These are phyloP conservation scores for Pseudogymnoascus pannorum DNA, from an alignment of 2,329 filamentous ascomycete genomes.

Conservation along the genomic window DNA sequence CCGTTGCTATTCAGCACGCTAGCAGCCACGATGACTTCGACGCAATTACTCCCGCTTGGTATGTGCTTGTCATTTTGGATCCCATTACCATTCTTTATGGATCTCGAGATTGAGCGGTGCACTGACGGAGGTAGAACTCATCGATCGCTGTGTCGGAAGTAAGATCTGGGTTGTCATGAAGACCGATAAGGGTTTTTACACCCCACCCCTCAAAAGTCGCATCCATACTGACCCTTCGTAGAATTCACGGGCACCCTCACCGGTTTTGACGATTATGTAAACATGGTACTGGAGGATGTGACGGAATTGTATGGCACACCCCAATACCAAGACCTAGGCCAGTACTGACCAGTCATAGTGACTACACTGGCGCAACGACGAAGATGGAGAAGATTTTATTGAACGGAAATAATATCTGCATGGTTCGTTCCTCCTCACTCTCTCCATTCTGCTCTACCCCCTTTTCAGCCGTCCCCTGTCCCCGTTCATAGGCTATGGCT, in stretches of 20 bases:
- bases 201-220: background rate
- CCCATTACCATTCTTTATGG: slow-evolving; percentile 12
- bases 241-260: slow-evolving; percentile 93
- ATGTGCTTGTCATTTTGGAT: slow-evolving; percentile 20
- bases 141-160: slow-evolving; percentile 97
- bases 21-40: slow-evolving; percentile 47
- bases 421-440: slow-evolving; percentile 53
- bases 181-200: slow-evolving; percentile 76
- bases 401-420: slow-evolving; percentile 99
- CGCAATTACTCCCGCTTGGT: slow-evolving; percentile 68
- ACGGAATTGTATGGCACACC: slow-evolving; percentile 72
- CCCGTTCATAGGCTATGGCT: background rate
- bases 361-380: slow-evolving; percentile 80
- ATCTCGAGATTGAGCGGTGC: background rate
- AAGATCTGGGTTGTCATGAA: slow-evolving; percentile 99
- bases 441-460: background rate
- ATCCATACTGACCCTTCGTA: slow-evolving; percentile 32
- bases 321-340: slow-evolving; percentile 50
- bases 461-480: background rate
- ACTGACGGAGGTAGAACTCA: slow-evolving; percentile 64
- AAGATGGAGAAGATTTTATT: slow-evolving; percentile 91
- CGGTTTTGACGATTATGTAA: slow-evolving; percentile 99
- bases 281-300: slow-evolving; percentile 97
- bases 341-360: slow-evolving; percentile 69
- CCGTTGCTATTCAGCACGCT: background rate